phyloP scores from a whole-genome alignment of 78 protist species.

The slime mould (Dictyostelium discoideum) region DNA sequence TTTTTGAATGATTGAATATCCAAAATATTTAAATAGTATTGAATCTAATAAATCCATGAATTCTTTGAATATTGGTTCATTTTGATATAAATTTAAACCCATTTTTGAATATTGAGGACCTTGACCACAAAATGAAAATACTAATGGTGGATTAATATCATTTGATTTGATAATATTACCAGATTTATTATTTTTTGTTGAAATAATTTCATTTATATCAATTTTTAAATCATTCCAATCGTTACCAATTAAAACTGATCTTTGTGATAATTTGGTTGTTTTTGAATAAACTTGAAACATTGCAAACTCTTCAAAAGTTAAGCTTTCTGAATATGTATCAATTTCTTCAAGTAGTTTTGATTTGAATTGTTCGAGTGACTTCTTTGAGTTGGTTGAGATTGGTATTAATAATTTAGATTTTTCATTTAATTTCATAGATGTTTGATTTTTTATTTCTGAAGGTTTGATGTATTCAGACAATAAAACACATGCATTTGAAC shows the following conservation, averaged over 20 bases:
- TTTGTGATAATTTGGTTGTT: not conserved
- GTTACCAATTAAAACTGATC: not conserved
- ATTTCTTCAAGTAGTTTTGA: not conserved
- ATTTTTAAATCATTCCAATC: not conserved
- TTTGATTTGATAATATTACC: not conserved
- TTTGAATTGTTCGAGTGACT: constrained; percentile 6
- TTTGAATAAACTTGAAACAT: not conserved
- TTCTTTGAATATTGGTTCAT: constrained; percentile 12
- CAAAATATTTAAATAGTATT: not conserved
- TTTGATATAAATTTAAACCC: constrained; percentile 20
- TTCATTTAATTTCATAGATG: not conserved
- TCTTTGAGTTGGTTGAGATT: constrained; percentile 48
- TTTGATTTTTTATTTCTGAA: not conserved
- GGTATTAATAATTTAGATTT: constrained; percentile 29
- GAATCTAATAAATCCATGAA: constrained; percentile 15
- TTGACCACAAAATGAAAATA: constrained; percentile 76
- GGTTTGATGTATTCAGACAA: constrained; percentile 11
- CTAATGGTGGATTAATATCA: not conserved
- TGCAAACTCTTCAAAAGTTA: constrained; percentile 27
- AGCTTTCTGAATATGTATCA: not conserved
- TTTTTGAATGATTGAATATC: constrained; percentile 13
- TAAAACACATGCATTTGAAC: constrained; percentile 83
- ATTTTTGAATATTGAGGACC: constrained; percentile 75
- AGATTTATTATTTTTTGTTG: not conserved
- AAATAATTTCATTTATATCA: not conserved